These are phyloP conservation scores for Esteya vermicola DNA, from an alignment of 2,329 filamentous ascomycete species.

Conservation along the genomic window DNA sequence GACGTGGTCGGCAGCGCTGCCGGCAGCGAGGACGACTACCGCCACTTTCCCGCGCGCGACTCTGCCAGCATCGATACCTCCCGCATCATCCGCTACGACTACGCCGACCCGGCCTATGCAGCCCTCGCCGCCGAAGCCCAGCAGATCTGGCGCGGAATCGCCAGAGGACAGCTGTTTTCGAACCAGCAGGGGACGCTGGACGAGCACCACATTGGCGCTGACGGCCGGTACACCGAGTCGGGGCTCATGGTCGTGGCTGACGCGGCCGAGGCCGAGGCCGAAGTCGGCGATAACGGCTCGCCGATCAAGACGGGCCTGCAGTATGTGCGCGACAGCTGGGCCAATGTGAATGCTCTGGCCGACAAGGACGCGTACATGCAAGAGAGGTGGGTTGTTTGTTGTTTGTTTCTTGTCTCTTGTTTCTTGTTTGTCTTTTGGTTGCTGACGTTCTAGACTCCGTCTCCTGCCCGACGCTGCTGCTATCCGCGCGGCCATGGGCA, in stretches of 20 bases:
- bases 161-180: background rate
- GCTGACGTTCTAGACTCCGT: conserved; percentile 16
- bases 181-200: conserved; percentile 15
- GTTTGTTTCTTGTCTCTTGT: background rate
- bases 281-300: background rate
- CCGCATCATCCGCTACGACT: conserved; percentile 59
- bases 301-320: conserved; percentile 27
- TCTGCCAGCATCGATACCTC: conserved; percentile 48
- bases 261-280: conserved; percentile 3
- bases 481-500: conserved; percentile 30
- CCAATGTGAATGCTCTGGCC: conserved; percentile 43
- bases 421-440: background rate
- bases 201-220: conserved; percentile 38
- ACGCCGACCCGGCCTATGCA: conserved; percentile 66
- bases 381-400: background rate
- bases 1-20: background rate
- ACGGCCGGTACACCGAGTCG: conserved; percentile 55
- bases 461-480: conserved; percentile 29
- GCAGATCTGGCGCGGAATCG: conserved; percentile 41
- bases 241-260: conserved; percentile 54
- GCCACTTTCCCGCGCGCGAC: conserved; percentile 45
- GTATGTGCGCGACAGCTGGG: conserved; percentile 46
- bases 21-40: conserved; percentile 7
- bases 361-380: conserved; percentile 18
- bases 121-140: conserved; percentile 59